These are phyloP conservation scores for Capsella bursapastoris DNA, from an alignment of 345 rosid species.

Conservation along the genomic window DNA sequence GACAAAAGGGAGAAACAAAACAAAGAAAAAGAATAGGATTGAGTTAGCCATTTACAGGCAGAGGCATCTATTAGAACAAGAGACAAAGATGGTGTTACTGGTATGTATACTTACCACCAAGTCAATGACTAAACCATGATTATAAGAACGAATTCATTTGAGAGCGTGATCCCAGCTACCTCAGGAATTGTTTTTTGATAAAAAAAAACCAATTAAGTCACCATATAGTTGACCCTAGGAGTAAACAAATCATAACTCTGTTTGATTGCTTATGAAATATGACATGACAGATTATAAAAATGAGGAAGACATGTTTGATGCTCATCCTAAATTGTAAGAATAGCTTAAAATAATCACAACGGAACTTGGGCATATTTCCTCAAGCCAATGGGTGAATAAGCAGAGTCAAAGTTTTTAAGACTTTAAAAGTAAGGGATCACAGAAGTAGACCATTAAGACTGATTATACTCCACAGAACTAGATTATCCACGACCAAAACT, in stretches of 20 bases:
- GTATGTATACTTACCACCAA: constrained; percentile 22
- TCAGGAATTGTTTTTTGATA: neutral
- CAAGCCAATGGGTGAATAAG: constrained; percentile 3
- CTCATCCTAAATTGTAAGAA: constrained; percentile 11
- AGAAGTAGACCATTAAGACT: neutral
- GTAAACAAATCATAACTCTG: constrained; percentile 26
- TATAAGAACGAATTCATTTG: constrained; percentile 2
- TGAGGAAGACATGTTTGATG: constrained; percentile 28
- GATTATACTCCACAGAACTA: neutral
- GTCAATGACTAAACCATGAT: constrained; percentile 31
- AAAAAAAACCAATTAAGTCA: constrained; percentile 6
- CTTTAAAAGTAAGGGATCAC: neutral
- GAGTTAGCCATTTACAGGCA: constrained; percentile 23
- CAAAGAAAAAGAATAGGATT: constrained; percentile 20
- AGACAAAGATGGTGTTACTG: constrained; percentile 11
- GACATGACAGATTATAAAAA: constrained; percentile 27
- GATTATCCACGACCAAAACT: constrained; percentile 2
- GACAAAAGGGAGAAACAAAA: constrained; percentile 34
- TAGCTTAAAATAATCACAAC: constrained; percentile 21
- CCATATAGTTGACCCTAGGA: constrained; percentile 27
- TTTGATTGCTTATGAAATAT: constrained; percentile 11
- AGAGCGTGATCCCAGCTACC: constrained; percentile 7
- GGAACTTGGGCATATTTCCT: neutral
- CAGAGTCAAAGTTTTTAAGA: neutral
- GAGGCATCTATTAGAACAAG: constrained; percentile 15